Evolutionary conservation across 495 filamentous ascomycete genomes (phyloP), one percentile per base, ranked within the genome.

Genomic region (Xylaria longipes): DNA sequence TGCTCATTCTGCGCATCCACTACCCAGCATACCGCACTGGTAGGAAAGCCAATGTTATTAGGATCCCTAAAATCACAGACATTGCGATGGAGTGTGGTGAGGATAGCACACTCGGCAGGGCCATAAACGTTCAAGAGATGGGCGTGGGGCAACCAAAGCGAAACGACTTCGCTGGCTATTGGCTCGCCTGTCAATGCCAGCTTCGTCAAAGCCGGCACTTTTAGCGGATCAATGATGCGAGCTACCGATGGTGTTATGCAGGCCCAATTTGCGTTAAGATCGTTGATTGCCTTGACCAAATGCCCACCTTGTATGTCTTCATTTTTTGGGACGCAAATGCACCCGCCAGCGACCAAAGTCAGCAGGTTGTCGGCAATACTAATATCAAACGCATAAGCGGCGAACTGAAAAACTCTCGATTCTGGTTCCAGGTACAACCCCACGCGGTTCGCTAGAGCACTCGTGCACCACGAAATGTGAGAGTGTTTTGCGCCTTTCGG

Each of bases 371-470:
- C 89, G 9, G 83, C 69, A 14, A 91, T 79, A 58, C 83, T 85
- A 22, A 85, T 82, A 63, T 91, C 89, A 52, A 90, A 91, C 0
- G 87, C 87, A 68, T 86, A 89, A 39, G 86, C 84, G 3, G 88
- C 83, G 67, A 88, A 90, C 64, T 91, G 88, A 15, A 90, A 74
- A 3, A 84, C 63, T n/a, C 82, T 82, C 27, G 80, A 76, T 0
- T 75, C 76, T n/a, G 81, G 79, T 50, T 83, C 82, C 75, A 85
- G 80, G 11, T 82, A 70, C 9, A 79, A 6, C 20, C 5, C 33
- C 5, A n/a, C 27, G 17, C 14, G 37, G 54, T 60, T 57, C 20
- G 54, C 54, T 8, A 29, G 35, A 43, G 66, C 66, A 12, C 52
- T 68, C 5, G 46, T 45, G 17, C 50, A 58, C 37, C 41, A 69